Conservation (phyloP, 2,329 filamentous ascomycete species). For the Botryotinia globosa region DNA sequence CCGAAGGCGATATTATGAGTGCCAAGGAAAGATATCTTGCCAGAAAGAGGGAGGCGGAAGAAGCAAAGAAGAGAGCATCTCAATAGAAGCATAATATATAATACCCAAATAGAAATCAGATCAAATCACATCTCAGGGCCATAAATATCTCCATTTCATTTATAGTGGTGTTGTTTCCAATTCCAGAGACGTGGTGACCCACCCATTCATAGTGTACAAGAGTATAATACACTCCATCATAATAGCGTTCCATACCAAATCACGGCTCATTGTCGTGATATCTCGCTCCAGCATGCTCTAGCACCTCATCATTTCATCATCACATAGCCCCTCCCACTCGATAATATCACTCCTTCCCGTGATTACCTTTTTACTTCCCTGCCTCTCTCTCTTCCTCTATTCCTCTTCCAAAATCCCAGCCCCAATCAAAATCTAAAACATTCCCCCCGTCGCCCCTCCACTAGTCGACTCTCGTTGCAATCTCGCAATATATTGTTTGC, state of each 20-base stretch:
- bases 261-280: background rate
- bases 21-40: slow-evolving; percentile 78
- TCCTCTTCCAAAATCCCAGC: background rate
- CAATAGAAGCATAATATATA: background rate
- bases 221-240: slow-evolving; percentile 17
- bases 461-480: slow-evolving; percentile 34
- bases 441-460: background rate
- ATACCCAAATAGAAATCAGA: background rate
- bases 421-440: slow-evolving; percentile 3
- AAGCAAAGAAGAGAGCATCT: slow-evolving; percentile 55
- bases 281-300: background rate
- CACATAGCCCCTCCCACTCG: background rate
- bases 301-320: background rate
- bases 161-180: slow-evolving; percentile 8
- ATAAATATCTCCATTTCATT: background rate
- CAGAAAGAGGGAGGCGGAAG: slow-evolving; percentile 70
- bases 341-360: background rate
- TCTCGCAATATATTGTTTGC: slow-evolving; percentile 59
- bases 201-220: slow-evolving; percentile 16
- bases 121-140: background rate
- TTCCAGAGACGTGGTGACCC: background rate
- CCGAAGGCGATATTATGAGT: slow-evolving; percentile 69
- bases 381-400: background rate
- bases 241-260: background rate
- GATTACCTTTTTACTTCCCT: too few relatives aligned